Evolutionary conservation across 2,329 filamentous ascomycete species (phyloP).

Genomic region (Saccharata proteae): DNA sequence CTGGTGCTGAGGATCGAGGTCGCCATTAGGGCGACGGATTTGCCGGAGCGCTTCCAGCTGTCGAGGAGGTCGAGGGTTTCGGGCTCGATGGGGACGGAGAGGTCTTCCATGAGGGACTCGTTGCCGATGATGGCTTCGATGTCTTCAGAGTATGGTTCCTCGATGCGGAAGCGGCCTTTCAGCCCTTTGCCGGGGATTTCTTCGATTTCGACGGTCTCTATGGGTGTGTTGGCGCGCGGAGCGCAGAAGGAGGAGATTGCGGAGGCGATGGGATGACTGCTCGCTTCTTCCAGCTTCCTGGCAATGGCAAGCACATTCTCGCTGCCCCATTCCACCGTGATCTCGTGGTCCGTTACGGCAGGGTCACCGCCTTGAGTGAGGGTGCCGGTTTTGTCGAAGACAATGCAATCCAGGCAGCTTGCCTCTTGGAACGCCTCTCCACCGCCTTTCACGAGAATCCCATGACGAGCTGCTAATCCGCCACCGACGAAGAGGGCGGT

Average conservation of each 20-base stretch:
- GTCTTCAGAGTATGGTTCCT: slow-evolving; percentile 13
- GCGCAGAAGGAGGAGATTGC: slow-evolving; percentile 55
- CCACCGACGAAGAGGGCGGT: slow-evolving; percentile 75
- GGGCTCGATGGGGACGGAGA: slow-evolving; percentile 19
- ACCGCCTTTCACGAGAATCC: slow-evolving; percentile 72
- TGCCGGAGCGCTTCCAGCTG: slow-evolving; percentile 29
- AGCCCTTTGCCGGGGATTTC: slow-evolving; percentile 64
- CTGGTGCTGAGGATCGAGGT: neutral
- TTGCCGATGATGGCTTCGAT: slow-evolving; percentile 56
- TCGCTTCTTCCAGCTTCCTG: slow-evolving; percentile 55
- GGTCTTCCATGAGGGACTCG: slow-evolving; percentile 49
- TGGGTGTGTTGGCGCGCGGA: slow-evolving; percentile 9
- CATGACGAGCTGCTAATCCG: slow-evolving; percentile 65
- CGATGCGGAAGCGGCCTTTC: slow-evolving; percentile 39
- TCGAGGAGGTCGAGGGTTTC: slow-evolving; percentile 16
- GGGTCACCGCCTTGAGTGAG: slow-evolving; percentile 63
- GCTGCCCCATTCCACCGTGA: slow-evolving; percentile 21
- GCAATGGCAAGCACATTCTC: slow-evolving; percentile 40
- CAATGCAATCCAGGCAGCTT: slow-evolving; percentile 62
- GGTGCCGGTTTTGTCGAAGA: slow-evolving; percentile 85
- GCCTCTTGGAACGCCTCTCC: slow-evolving; percentile 81
- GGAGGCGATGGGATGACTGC: slow-evolving; percentile 62
- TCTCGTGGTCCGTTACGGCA: slow-evolving; percentile 46
- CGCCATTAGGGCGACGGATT: slow-evolving; percentile 31
- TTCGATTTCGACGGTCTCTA: slow-evolving; percentile 34